Evolutionary conservation across 495 filamentous ascomycete species (phyloP).

Genomic region (Hapsidospora chrysogenum): DNA sequence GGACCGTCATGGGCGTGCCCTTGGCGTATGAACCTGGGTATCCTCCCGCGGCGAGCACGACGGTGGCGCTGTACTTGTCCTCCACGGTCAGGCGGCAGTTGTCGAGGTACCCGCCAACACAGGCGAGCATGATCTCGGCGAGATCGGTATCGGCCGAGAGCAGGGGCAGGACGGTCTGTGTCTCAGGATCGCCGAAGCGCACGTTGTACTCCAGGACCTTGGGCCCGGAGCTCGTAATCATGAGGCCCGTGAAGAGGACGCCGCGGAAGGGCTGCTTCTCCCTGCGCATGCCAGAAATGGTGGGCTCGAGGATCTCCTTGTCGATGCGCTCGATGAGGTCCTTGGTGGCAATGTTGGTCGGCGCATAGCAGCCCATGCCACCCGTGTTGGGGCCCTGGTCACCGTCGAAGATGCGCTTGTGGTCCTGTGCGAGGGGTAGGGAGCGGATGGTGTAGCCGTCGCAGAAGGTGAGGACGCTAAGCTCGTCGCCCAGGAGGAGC

Average conservation of each 20-base stretch:
- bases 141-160: constrained; percentile 69
- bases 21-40: constrained; percentile 85
- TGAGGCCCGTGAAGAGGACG: constrained; percentile 85
- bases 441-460: constrained; percentile 76
- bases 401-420: constrained; percentile 85
- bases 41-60: constrained; percentile 86
- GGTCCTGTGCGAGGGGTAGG: constrained; percentile 88
- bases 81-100: constrained; percentile 50
- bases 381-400: constrained; percentile 90
- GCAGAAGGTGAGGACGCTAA: constrained; percentile 80
- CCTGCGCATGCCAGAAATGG: constrained; percentile 71
- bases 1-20: constrained; percentile 53
- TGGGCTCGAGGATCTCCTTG: constrained; percentile 70
- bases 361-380: constrained; percentile 96
- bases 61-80: constrained; percentile 61
- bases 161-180: constrained; percentile 77
- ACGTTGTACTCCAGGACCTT: constrained; percentile 96
- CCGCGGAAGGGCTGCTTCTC: constrained; percentile 71
- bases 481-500: constrained; percentile 77
- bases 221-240: constrained; percentile 79
- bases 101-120: constrained; percentile 57
- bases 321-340: constrained; percentile 63
- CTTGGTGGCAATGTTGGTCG: constrained; percentile 65
- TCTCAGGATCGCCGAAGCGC: constrained; percentile 90
- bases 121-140: constrained; percentile 80